Evolutionary conservation across 176 grass and related monocot genomes (phyloP).

Genomic region (Carex cristatella): DNA sequence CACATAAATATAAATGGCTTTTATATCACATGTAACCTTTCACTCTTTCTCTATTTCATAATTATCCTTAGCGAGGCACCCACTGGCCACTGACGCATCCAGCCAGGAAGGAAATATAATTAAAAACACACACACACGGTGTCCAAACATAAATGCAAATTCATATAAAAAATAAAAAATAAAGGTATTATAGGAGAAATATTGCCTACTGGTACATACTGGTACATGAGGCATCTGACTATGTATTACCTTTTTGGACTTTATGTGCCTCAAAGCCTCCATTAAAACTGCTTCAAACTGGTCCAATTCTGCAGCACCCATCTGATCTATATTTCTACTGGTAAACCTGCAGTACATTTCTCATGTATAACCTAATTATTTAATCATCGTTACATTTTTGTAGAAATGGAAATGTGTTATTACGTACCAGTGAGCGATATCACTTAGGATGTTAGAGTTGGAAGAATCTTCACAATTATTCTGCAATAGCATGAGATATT

Average conservation of each 20-base stretch:
- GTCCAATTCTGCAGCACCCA: not conserved
- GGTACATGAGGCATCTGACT: not conserved
- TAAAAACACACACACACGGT: too few species aligned
- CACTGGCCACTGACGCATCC: too few species aligned
- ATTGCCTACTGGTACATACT: not conserved
- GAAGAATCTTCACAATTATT: conserved; percentile 7
- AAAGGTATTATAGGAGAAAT: not conserved
- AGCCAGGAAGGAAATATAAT: too few species aligned
- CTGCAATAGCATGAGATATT: conserved; percentile 10
- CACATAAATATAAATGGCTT: not conserved
- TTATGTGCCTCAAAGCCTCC: not conserved
- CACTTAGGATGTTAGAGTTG: not conserved
- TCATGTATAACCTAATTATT: not conserved
- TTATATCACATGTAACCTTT: not conserved
- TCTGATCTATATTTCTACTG: conserved; percentile 12
- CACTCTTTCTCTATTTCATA: too few species aligned
- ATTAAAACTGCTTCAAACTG: not conserved
- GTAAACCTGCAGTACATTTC: conserved; percentile 3
- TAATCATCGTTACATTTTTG: not conserved
- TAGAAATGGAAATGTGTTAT: not conserved
- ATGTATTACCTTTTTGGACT: conserved; percentile 9
- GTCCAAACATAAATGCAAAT: not conserved
- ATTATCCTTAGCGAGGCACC: too few species aligned
- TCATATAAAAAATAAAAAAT: not conserved
- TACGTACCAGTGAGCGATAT: not conserved